phyloP scores from a whole-genome alignment of 2,329 filamentous ascomycete species.

The Cladosporium sp. region DNA sequence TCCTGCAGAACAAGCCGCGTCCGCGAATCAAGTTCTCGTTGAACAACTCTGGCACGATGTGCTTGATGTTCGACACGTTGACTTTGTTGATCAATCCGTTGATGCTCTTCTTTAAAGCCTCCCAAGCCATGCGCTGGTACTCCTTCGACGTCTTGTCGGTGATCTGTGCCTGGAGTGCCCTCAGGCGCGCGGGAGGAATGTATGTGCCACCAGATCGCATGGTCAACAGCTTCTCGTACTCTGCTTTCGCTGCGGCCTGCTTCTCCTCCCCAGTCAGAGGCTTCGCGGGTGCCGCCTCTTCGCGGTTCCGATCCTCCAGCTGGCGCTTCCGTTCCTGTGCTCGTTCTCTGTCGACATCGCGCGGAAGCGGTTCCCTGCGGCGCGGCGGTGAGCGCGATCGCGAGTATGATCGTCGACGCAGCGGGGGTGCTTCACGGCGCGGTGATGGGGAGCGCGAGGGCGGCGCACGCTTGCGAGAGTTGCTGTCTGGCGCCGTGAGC shows the following conservation, averaged over 20 bases:
- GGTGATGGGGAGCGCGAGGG: conserved; percentile 39
- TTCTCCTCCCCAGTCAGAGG: conserved; percentile 76
- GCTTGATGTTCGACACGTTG: conserved; percentile 96
- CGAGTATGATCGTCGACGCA: conserved; percentile 34
- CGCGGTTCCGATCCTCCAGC: conserved; percentile 43
- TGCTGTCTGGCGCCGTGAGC: conserved; percentile 22
- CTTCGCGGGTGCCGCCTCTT: conserved; percentile 49
- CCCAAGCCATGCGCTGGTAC: conserved; percentile 99
- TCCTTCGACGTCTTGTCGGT: conserved; percentile 95
- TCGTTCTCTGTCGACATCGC: conserved; percentile 51
- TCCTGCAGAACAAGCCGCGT: conserved; percentile 87
- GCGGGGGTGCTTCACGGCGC: conserved; percentile 34
- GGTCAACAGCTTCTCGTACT: conserved; percentile 87
- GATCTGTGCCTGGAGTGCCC: conserved; percentile 92
- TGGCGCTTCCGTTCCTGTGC: conserved; percentile 56
- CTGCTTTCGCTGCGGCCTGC: conserved; percentile 82
- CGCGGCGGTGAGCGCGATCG: conserved; percentile 35
- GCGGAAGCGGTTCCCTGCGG: conserved; percentile 44
- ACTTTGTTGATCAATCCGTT: conserved; percentile 99
- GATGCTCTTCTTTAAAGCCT: conserved; percentile 97
- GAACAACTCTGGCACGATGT: conserved; percentile 94
- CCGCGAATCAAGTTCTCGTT: conserved; percentile 90
- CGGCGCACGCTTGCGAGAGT: conserved; percentile 35
- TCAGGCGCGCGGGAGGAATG: conserved; percentile 86
- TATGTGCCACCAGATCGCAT: conserved; percentile 96